Evolutionary conservation across 2,329 filamentous ascomycete species (phyloP).

Genomic region (Cladobotryum mycophilum): DNA sequence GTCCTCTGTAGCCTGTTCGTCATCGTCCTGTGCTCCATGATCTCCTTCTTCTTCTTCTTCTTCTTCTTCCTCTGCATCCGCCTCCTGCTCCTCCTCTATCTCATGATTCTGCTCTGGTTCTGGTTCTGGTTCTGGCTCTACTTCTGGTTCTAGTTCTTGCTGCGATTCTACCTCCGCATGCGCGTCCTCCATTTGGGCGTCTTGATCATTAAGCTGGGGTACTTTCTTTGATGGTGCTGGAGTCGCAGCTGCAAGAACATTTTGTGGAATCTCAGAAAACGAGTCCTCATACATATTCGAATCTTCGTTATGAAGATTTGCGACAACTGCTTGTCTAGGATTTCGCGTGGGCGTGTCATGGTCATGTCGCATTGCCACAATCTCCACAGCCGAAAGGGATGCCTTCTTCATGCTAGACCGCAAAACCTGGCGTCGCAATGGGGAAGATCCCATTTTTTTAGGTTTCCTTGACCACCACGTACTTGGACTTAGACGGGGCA

Average conservation of each 20-base stretch:
- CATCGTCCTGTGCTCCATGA: background rate
- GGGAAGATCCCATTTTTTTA: slow-evolving; percentile 24
- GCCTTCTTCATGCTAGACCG: slow-evolving; percentile 22
- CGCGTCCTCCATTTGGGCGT: slow-evolving; percentile 6
- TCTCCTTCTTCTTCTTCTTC: background rate
- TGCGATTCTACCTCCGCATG: slow-evolving; percentile 4
- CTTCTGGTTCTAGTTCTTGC: background rate
- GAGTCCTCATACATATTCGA: slow-evolving; percentile 44
- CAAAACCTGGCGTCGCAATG: slow-evolving; percentile 29
- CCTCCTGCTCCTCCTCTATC: background rate
- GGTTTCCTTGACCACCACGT: slow-evolving; percentile 31
- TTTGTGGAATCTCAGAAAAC: slow-evolving; percentile 51
- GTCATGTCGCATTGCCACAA: slow-evolving; percentile 1
- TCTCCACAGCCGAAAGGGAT: slow-evolving; percentile 9
- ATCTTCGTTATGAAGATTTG: slow-evolving; percentile 20
- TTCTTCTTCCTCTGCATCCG: background rate
- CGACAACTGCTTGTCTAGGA: slow-evolving; percentile 1
- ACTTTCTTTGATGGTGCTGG: slow-evolving; percentile 25
- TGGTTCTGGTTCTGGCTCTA: background rate
- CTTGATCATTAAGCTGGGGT: slow-evolving; percentile 4
- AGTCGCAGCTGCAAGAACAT: slow-evolving; percentile 43
- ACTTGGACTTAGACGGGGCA: slow-evolving; percentile 17
- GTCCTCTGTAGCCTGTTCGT: background rate
- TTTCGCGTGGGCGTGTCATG: slow-evolving; percentile 8
- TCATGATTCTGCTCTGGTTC: background rate